A percentile compares a stretch with the other conserved stretches of the same genome.
phyloP scores from a whole-genome alignment of 2,329 filamentous ascomycete species.

The Beauveria medogensis region DNA sequence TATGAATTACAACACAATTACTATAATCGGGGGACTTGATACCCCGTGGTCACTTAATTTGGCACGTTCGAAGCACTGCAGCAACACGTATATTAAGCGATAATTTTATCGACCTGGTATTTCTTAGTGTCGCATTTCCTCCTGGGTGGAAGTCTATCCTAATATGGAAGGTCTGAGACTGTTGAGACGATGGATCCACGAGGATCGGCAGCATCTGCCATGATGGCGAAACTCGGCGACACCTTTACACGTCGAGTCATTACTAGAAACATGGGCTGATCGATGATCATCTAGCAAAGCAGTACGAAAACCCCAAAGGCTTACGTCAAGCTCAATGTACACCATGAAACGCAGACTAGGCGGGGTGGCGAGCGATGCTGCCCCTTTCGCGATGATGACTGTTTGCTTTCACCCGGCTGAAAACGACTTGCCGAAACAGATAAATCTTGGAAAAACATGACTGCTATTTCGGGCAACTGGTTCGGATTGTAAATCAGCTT shows the following conservation, averaged over 20 bases:
- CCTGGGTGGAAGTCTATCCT: not conserved
- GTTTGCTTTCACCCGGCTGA: not conserved
- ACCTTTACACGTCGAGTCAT: too few relatives aligned
- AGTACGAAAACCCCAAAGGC: too few relatives aligned
- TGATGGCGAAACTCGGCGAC: not conserved
- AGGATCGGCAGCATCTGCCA: not conserved
- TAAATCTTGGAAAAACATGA: not conserved
- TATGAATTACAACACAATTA: constrained; percentile 3
- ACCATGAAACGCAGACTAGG: not conserved
- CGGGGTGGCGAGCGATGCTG: not conserved
- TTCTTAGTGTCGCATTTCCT: too few relatives aligned
- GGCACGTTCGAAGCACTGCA: too few relatives aligned
- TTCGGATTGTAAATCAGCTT: not conserved
- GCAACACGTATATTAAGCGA: not conserved
- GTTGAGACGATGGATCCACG: not conserved
- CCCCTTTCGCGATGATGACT: too few relatives aligned
- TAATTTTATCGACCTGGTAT: too few relatives aligned
- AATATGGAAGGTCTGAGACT: not conserved
- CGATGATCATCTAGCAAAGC: too few relatives aligned
- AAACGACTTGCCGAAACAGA: not conserved
- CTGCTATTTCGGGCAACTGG: not conserved
- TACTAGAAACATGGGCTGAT: too few relatives aligned
- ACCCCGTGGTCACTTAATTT: too few relatives aligned
- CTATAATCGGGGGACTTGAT: too few relatives aligned
- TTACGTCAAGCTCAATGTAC: too few relatives aligned